phyloP scores from a whole-genome alignment of 2,329 filamentous ascomycete species.

The Cladophialophora exuberans region DNA sequence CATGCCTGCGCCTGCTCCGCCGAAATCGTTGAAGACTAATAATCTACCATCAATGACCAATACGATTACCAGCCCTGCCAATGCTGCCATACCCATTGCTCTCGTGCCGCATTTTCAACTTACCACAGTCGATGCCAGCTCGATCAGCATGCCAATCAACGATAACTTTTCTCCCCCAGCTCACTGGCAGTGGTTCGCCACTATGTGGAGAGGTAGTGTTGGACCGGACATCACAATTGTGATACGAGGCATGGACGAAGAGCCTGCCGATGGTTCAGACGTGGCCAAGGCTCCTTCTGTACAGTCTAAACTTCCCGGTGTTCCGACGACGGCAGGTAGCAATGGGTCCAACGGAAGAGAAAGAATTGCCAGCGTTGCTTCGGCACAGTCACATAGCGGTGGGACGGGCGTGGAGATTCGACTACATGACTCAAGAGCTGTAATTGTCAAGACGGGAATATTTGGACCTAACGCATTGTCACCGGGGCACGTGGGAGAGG shows the following conservation, averaged over 20 bases:
- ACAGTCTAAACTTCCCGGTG: constrained; percentile 8
- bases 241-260: constrained; percentile 43
- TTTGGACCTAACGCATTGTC: constrained; percentile 28
- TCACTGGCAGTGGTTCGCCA: constrained; percentile 98
- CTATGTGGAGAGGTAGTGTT: constrained; percentile 84
- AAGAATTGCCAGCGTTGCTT: constrained; percentile 1
- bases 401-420: constrained; percentile 32
- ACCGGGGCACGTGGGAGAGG: constrained; percentile 57
- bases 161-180: constrained; percentile 81
- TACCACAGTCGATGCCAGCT: constrained; percentile 74
- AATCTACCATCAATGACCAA: not conserved
- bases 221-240: constrained; percentile 68
- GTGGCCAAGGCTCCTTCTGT: constrained; percentile 41
- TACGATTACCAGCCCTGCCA: not conserved
- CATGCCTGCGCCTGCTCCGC: constrained; percentile 12
- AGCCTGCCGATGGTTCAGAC: constrained; percentile 36
- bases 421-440: constrained; percentile 30
- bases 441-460: constrained; percentile 32
- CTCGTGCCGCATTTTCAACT: constrained; percentile 81
- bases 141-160: constrained; percentile 71
- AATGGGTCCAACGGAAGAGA: constrained; percentile 9
- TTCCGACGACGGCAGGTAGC: not conserved
- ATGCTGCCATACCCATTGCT: constrained; percentile 64
- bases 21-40: not conserved
- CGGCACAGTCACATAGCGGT: constrained; percentile 7